Evolutionary conservation across 1,139 yeast species (phyloP).

Genomic region (Yamadazyma spencermartinsiae): DNA sequence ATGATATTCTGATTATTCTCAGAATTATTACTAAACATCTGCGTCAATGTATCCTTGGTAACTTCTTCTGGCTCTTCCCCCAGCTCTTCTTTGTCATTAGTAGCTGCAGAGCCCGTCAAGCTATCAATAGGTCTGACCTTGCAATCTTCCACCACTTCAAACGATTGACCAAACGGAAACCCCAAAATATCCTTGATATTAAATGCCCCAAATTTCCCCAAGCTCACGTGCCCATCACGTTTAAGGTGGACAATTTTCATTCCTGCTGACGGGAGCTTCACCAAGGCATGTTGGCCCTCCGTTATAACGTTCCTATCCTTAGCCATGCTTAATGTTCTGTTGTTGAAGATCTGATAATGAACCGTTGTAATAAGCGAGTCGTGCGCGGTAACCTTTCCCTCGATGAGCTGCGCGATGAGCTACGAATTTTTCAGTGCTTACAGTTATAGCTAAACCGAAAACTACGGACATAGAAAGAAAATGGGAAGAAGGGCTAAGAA

Average conservation of each 20-base stretch:
- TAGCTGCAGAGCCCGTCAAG: slow-evolving; percentile 27
- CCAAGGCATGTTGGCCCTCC: slow-evolving; percentile 58
- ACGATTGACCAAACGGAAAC: slow-evolving; percentile 82
- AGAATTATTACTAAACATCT: slow-evolving; percentile 44
- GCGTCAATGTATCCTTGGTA: slow-evolving; percentile 41
- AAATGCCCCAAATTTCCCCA: slow-evolving; percentile 93
- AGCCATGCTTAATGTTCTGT: slow-evolving; percentile 2
- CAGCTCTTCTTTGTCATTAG: slow-evolving; percentile 20
- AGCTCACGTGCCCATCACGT: slow-evolving; percentile 57
- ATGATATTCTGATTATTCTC: slow-evolving; percentile 70
- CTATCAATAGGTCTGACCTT: slow-evolving; percentile 51
- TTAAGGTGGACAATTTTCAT: slow-evolving; percentile 67
- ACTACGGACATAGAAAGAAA: slow-evolving; percentile 4
- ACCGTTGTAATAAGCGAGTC: too few relatives aligned
- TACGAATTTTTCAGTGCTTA: slow-evolving; percentile 1
- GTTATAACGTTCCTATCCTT: slow-evolving; percentile 26
- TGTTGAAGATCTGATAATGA: too few relatives aligned
- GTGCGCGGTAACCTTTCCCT: neutral
- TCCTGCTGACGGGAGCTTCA: slow-evolving; percentile 80
- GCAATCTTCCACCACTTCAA: slow-evolving; percentile 70
- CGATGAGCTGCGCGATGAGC: slow-evolving; percentile 1
- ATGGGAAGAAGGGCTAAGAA: slow-evolving; percentile 95
- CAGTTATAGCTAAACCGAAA: neutral
- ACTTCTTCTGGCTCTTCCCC: slow-evolving; percentile 25
- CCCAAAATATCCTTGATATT: slow-evolving; percentile 75